Evolutionary conservation across 495 filamentous ascomycete genomes (phyloP).

Genomic region (Talaromyces trachyspermus): DNA sequence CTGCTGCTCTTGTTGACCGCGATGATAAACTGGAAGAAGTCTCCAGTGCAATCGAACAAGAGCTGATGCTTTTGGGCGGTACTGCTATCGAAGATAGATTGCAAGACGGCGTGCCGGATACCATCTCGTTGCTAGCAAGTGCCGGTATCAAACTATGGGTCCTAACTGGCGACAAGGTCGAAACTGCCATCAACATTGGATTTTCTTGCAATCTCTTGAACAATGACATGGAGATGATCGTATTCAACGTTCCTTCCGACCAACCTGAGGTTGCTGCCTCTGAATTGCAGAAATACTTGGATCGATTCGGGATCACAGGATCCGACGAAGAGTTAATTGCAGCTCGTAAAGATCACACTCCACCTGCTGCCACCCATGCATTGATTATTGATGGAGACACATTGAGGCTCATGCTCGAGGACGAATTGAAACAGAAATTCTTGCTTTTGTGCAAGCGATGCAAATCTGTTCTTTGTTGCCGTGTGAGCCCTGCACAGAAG

Average conservation of each 20-base stretch:
- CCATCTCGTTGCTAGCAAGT: conserved; percentile 84
- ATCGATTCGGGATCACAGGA: conserved; percentile 70
- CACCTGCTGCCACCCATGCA: conserved; percentile 85
- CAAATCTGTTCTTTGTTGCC: conserved; percentile 93
- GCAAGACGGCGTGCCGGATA: conserved; percentile 95
- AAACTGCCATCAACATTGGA: conserved; percentile 99
- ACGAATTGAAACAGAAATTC: conserved; percentile 81
- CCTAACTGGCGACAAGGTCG: conserved; percentile 95
- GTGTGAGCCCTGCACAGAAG: conserved; percentile 95
- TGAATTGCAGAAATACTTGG: conserved; percentile 66
- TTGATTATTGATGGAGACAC: conserved; percentile 95
- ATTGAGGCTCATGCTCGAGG: conserved; percentile 79
- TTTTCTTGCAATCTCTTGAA: conserved; percentile 97
- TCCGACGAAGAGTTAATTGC: conserved; percentile 77
- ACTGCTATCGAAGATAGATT: conserved; percentile 97
- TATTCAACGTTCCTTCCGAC: conserved; percentile 78
- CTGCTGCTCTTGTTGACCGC: conserved; percentile 73
- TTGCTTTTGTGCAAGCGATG: conserved; percentile 95
- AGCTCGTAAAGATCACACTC: conserved; percentile 73
- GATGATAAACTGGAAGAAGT: conserved; percentile 93
- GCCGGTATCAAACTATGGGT: conserved; percentile 99
- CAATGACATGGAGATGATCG: conserved; percentile 95
- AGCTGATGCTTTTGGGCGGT: conserved; percentile 83
- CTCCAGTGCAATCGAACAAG: conserved; percentile 82
- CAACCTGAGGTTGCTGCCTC: conserved; percentile 54